Percentiles rank a stretch among this genome's conserved stretches.
These are phyloP conservation scores for Coniochaeta sp. DNA, from an alignment of 2,329 filamentous ascomycete species.

Conservation along the genomic window DNA sequence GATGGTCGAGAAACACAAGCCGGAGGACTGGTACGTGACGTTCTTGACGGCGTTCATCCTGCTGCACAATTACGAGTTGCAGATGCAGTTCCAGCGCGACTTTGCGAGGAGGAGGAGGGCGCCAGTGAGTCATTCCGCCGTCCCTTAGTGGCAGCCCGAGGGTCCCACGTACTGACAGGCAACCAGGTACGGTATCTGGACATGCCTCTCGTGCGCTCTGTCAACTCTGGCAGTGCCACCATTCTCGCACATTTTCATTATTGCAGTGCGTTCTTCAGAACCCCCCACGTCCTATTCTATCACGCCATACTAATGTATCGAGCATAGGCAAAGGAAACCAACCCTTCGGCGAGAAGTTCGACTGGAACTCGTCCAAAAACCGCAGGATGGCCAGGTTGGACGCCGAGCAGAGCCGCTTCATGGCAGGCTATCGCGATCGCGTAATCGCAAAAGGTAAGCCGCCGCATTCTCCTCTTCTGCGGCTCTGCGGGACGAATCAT, in stretches of 20 bases:
- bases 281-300: too few relatives aligned
- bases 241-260: slow-evolving; percentile 26
- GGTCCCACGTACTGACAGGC: neutral
- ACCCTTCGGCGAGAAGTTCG: slow-evolving; percentile 17
- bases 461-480: neutral
- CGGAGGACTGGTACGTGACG: slow-evolving; percentile 21
- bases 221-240: slow-evolving; percentile 22
- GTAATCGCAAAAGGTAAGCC: slow-evolving; percentile 15
- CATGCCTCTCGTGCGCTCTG: slow-evolving; percentile 12
- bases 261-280: too few relatives aligned
- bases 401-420: slow-evolving; percentile 15
- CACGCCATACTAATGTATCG: too few relatives aligned
- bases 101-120: neutral
- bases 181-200: neutral
- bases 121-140: neutral
- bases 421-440: slow-evolving; percentile 15
- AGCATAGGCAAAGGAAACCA: slow-evolving; percentile 23
- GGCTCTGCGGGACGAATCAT: neutral
- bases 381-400: slow-evolving; percentile 19
- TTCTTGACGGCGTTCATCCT: slow-evolving; percentile 23
- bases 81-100: slow-evolving; percentile 8
- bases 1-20: slow-evolving; percentile 20
- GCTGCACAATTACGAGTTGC: slow-evolving; percentile 24
- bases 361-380: slow-evolving; percentile 14
- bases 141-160: neutral